phyloP scores from a whole-genome alignment of 352 stramenopile genomes.

The Phytophthora aleatoria region DNA sequence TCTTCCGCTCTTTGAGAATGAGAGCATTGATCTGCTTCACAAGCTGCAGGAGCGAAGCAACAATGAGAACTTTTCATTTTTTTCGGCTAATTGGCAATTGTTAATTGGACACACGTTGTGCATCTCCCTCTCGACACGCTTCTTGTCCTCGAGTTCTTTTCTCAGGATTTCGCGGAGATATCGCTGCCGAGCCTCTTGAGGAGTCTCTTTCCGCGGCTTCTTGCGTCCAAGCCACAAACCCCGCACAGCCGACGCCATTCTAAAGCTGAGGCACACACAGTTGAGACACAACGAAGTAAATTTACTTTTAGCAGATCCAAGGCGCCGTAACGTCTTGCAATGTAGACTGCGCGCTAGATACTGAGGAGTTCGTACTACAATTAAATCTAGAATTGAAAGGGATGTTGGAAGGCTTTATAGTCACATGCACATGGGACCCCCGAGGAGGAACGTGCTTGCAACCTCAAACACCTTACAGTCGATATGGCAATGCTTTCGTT shows the following conservation, averaged over 20 bases:
- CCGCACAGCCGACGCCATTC: slow-evolving; percentile 6
- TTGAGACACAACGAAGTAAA: background rate
- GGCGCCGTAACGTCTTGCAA: too few relatives aligned
- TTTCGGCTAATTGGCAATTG: background rate
- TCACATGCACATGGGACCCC: slow-evolving; percentile 60
- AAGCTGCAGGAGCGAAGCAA: slow-evolving; percentile 38
- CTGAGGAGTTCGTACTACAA: too few relatives aligned
- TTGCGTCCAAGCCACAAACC: slow-evolving; percentile 23
- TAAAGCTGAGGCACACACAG: background rate
- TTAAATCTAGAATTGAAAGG: background rate
- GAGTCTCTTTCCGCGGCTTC: slow-evolving; percentile 38
- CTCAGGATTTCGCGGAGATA: slow-evolving; percentile 49
- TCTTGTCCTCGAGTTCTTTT: slow-evolving; percentile 44
- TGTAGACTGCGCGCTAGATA: too few relatives aligned
- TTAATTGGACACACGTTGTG: slow-evolving; percentile 35
- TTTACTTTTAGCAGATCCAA: background rate
- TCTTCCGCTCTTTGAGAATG: slow-evolving; percentile 64
- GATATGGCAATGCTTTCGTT: slow-evolving; percentile 56
- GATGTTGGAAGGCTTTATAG: slow-evolving; percentile 75
- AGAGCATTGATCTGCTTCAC: slow-evolving; percentile 74
- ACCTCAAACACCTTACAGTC: slow-evolving; percentile 79
- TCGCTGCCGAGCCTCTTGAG: slow-evolving; percentile 43
- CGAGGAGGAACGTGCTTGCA: slow-evolving; percentile 46
- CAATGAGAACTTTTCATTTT: background rate
- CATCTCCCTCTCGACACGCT: slow-evolving; percentile 45